Base-by-base conservation (phyloP, 2,329 filamentous ascomycete genomes). In the Malbranchea cinnamomea region DNA sequence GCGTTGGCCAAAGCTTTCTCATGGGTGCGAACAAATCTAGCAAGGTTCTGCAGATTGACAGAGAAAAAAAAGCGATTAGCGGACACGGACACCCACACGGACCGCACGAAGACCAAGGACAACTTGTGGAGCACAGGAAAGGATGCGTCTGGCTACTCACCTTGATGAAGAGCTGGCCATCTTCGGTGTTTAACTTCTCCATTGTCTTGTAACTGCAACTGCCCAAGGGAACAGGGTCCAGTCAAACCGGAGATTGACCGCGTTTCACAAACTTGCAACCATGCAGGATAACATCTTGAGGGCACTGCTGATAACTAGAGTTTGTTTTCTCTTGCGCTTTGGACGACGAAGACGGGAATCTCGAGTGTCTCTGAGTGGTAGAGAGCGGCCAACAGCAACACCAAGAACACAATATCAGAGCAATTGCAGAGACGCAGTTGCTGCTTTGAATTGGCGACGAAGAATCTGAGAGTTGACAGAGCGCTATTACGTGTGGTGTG, bases 1-100 rank as follows among this genome's bases (percentile, higher is more conserved):
- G 87, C 87, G 62, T 95, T 95, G 51, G 89, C 89, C 39, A 98
- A 71, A 21, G 85, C 87, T 61, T 92, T 92, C 60, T 98, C 89
- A 63, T 98, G 84, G 33, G 84, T 93, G 39, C 85, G 83, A 59
- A 98, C 84, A 59, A 93, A 95, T 60, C 78, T 78, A 52, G 87
- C 85, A 53, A 98, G 70, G 68, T 92, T 89, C 87, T 94, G 23
- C 12, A 37, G 19, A 26, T 26, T 32, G 16, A 13, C 6, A 31
- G 16, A 19, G 8, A 19, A 30, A 40, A 32, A 41, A 29, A 15
- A n/a, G 26, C n/a, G 14, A 15, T 6, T 23, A 14, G 11, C 26
- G 2, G 12, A 5, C 10, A 19, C 5, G 9, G 27, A 20, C 13
- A 19, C 22, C 18, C 32, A 34, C 26, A 21, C 12, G 21, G 29